Evolutionary conservation across 768 basidiomycete genomes (phyloP).

Genomic region (Epithele typhae): DNA sequence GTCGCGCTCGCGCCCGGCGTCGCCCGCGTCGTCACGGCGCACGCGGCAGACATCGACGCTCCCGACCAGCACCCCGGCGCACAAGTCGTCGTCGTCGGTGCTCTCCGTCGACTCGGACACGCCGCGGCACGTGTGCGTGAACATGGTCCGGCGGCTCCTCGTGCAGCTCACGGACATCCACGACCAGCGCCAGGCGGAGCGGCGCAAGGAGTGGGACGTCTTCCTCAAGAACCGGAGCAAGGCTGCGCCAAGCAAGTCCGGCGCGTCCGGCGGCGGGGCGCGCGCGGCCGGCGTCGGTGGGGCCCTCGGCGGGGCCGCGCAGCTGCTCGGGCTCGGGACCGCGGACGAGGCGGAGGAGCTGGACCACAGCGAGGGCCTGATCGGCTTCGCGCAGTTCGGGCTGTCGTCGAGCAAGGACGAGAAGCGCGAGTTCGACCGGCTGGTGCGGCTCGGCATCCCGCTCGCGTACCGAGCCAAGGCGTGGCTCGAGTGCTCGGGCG

Average conservation of each 20-base stretch:
- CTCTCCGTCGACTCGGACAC: constrained; percentile 56
- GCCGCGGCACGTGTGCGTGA: constrained; percentile 71
- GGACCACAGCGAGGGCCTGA: constrained; percentile 75
- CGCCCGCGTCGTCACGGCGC: constrained; percentile 48
- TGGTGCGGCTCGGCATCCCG: constrained; percentile 86
- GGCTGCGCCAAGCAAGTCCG: constrained; percentile 30
- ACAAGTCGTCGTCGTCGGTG: constrained; percentile 44
- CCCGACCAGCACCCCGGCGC: constrained; percentile 20
- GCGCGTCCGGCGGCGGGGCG: constrained; percentile 8
- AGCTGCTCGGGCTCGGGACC: constrained; percentile 63
- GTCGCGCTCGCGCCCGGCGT: constrained; percentile 30
- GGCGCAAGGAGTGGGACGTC: constrained; percentile 81
- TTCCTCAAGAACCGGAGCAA: constrained; percentile 73
- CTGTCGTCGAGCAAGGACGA: constrained; percentile 66
- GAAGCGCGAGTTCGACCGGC: constrained; percentile 69
- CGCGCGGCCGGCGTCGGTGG: background rate
- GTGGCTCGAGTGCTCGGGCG: constrained; percentile 93
- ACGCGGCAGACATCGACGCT: constrained; percentile 42
- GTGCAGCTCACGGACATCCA: constrained; percentile 77
- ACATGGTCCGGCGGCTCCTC: constrained; percentile 70
- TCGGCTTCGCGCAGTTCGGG: constrained; percentile 90
- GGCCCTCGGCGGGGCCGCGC: constrained; percentile 44
- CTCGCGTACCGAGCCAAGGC: constrained; percentile 82
- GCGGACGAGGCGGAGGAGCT: constrained; percentile 69
- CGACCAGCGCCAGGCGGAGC: constrained; percentile 66